Conservation (phyloP, 176 grass and related monocot species). For the Alopecurus myosuroides region DNA sequence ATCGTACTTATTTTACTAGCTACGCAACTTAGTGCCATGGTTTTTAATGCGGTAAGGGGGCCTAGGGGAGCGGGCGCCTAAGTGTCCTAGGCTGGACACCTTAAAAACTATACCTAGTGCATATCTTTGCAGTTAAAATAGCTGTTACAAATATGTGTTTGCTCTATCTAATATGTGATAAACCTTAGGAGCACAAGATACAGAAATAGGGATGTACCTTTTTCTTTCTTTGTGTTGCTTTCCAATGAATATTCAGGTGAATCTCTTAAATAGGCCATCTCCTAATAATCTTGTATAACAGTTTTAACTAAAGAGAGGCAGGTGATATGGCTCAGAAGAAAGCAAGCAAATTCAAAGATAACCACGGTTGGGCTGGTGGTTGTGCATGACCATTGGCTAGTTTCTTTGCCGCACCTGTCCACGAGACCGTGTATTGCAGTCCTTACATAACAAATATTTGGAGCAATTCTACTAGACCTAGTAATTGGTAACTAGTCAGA, state of each 20-base stretch:
- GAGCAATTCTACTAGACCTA: background rate
- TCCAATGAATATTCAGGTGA: background rate
- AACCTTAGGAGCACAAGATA: background rate
- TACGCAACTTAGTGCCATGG: background rate
- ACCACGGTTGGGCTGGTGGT: background rate
- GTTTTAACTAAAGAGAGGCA: background rate
- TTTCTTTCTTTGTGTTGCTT: background rate
- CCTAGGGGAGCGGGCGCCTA: too few species aligned
- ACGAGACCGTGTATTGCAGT: too few species aligned
- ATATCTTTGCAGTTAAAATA: background rate
- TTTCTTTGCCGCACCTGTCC: background rate
- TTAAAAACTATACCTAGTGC: too few species aligned
- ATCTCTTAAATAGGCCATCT: background rate
- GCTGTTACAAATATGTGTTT: background rate
- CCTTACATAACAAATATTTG: background rate
- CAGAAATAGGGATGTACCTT: background rate
- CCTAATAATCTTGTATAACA: background rate
- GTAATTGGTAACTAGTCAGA: background rate
- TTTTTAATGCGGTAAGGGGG: too few species aligned
- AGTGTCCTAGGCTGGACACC: too few species aligned
- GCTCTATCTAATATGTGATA: background rate
- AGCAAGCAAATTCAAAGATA: background rate
- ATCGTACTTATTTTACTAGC: background rate
- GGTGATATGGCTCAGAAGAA: background rate
- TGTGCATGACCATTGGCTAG: background rate